Evolutionary conservation across 1,139 yeast genomes (phyloP), one percentile per base, ranked within the genome.

Genomic region (Kazachstania sp.): DNA sequence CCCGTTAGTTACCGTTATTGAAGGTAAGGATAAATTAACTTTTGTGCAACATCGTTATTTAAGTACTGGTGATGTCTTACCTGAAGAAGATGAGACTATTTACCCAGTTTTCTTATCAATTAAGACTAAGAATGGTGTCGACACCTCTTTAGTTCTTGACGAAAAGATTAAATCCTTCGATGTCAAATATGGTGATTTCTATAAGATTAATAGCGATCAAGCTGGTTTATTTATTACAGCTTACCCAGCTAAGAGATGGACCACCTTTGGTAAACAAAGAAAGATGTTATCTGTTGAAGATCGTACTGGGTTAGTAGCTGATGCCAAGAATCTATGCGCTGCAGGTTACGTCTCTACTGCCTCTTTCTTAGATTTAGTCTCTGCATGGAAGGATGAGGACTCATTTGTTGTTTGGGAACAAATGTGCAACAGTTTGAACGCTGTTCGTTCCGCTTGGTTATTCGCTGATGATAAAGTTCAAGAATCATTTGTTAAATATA

Each of bases 21-120:
- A 76, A 59, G 67, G 68, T 39, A 71, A 66, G 35, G 64, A 70
- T 44, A 64, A 71, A 41, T 68, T 85, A 55, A 71, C 71, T n/a
- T 72, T 85, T 49, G 72, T 71, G 44, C 95, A 86, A 70, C 74
- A 83, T 61, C 78, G 96, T 62, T 87, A 81, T 70, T 73, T 87
- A 59, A 76, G 80, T 49, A 79, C 92, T 45, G 95, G 90, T 48
- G 95, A 85, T 63, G 88, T 78, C 51, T 77, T 74, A 60, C 78
- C 78, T 7, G 90, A 79, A 52, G 94, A 84, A 53, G 84, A 83
- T 63, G 70, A 73, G 60, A 73, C 81, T 9, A 66, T 87, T 49
- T 92, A 83, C 67, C 97, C 97, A 38, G 85, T 88, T 34, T 86
- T 87, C 68, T 74, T 92, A 56, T 84, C 85, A 6, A 71, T 90